Evolutionary conservation across 2,329 filamentous ascomycete genomes (phyloP), one percentile per base, ranked within the genome.

Genomic region (Nakataea oryzae): DNA sequence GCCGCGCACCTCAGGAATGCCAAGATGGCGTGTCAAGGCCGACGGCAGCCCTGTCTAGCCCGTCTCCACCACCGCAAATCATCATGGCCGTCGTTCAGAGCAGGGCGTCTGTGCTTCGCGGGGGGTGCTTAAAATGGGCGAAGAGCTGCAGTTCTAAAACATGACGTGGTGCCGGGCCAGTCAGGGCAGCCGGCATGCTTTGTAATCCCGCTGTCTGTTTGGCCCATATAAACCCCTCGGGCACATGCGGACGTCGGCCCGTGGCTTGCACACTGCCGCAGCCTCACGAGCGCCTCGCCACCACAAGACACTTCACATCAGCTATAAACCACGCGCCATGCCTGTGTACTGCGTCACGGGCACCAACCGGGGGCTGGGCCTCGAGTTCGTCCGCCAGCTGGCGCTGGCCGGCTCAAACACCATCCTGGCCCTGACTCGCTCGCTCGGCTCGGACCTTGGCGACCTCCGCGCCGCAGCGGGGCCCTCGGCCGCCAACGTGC

Each of bases 381-480:
- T 73, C 58, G 70, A 72, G 54, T 69, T 72, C 47, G 67, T 73
- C 57, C 68, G 69, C 17, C 72, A 73, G 60, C 66, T 73, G 17
- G 65, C 68, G 13, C 55, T 63, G 13, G 63, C 63, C 12, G 54
- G 64, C 2, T 63, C 67, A 59, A 71, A 71, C 63, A 69, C 65
- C 60, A 64, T 73, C 60, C 59, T 73, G n/a, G 71, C 70, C 21
- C 64, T 66, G 0, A 65, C 67, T 2, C 69, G 71, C 11, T 63
- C 67, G 6, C 34, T 64, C 30, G 61, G 64, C 13, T 66, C 68
- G 13, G 69, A 73, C 63, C 66, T 71, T 27, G 59, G 63, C 4
- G 69, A 70, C 12, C 66, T 75, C 24, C 60, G 64, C 4, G 63
- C 67, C 7, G 61, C 62, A 5, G 61, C 62, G 3, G 63, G 60